Base-by-base conservation (phyloP, 164 flowering plant genomes). In the Warburgia ugandensis region DNA sequence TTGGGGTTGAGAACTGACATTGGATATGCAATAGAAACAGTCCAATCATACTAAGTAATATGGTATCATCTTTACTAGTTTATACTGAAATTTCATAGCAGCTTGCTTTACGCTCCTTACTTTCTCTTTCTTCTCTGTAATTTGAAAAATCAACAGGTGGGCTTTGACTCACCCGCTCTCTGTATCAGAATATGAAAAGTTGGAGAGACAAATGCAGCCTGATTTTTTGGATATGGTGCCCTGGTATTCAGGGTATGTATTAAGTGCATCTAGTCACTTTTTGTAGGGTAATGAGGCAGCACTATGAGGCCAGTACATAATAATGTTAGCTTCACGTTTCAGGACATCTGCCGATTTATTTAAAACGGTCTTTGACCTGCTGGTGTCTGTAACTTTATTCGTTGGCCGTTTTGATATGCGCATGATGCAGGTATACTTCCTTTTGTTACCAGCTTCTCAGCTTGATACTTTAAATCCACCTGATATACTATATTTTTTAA, bases 331-430 rank as follows among this genome's bases (percentile, higher is more conserved):
- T 54, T 14, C 54, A 19, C 61, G 25, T 29, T 77, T 62, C 87
- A 94, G 99, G 78, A 94, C 97, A 54, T 94, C 99, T 5, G 94
- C 99, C 51, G 99, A 94, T 76, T 71, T 94, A 25, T 94, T 94
- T 71, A 94, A 94, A 78, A 94, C 99, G 22, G 86, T 74, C 47
- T 94, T 89, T 75, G 99, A 94, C 70, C 95, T 94, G 50, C 69
- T 94, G 62, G 99, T 94, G 40, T 89, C 99, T 22, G 97, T 94
- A 54, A 89, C 99, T 46, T 77, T 94, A 52, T 94, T 94, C 63
- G 81, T 94, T 68, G 99, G 99, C 12, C 97, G 99, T 33, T 94
- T 94, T 70, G 99, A 94, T 62, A 89, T 94, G 99, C 90, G 99
- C 28, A 89, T 86, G 97, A 94, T 94, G 99, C 99, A 94, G 97